These are phyloP conservation scores for Mortierella sp. DNA, from an alignment of 371 early-diverging fungal genomes.

Conservation along the genomic window DNA sequence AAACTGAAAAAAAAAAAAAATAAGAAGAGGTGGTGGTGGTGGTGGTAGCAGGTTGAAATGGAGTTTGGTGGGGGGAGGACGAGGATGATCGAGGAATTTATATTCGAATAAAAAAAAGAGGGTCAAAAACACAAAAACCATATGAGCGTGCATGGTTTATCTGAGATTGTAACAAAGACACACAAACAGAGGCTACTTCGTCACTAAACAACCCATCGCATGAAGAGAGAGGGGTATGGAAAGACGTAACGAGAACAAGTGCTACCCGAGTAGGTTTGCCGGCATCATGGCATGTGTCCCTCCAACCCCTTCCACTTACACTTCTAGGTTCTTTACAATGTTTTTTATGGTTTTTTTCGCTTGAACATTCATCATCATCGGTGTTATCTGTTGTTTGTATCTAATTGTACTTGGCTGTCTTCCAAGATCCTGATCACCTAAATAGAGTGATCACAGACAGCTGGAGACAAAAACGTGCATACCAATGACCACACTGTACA, in stretches of 20 bases:
- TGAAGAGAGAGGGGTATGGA: neutral
- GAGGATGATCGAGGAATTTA: conserved; percentile 2
- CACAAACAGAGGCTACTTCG: too few species aligned
- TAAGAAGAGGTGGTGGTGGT: too few species aligned
- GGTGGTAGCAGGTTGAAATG: neutral
- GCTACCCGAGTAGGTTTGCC: neutral
- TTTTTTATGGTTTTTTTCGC: neutral
- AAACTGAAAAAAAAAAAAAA: conserved; percentile 3
- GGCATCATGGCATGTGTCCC: conserved; percentile 2
- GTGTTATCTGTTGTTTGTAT: neutral
- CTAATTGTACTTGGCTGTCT: neutral
- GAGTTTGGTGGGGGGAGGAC: neutral
- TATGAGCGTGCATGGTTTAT: too few species aligned
- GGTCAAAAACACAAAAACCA: neutral
- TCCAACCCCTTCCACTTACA: neutral
- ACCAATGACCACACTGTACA: conserved; percentile 2
- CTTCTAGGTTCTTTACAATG: neutral
- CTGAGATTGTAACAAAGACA: too few species aligned
- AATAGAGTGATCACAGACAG: neutral
- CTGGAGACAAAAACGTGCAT: conserved; percentile 7
- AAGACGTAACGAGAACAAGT: conserved; percentile 7
- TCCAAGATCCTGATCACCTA: conserved; percentile 1
- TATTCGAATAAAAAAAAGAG: conserved; percentile 1
- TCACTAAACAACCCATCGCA: neutral
- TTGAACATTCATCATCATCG: neutral